Percentiles rank a stretch among this genome's conserved stretches.
Conservation (phyloP, 176 grass and related monocot genomes). For the Carex kokanica region DNA sequence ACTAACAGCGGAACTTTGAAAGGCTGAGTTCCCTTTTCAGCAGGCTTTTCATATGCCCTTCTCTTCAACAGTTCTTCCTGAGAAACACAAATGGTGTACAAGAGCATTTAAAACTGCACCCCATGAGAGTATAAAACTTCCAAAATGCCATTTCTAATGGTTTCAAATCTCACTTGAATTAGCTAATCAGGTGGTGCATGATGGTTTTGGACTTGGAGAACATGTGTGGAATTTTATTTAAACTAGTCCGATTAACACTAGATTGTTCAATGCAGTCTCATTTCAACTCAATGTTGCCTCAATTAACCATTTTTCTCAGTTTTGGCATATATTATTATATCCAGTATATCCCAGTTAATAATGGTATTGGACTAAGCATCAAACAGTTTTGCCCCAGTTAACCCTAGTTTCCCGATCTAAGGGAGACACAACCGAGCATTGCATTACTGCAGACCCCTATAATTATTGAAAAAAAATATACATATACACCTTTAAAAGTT, state of each 20-base stretch:
- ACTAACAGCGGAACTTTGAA: conserved; percentile 68
- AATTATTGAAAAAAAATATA: not conserved
- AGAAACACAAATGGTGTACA: not conserved
- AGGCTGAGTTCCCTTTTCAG: conserved; percentile 34
- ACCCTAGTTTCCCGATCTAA: not conserved
- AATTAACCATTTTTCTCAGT: not conserved
- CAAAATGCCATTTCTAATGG: not conserved
- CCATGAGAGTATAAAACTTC: not conserved
- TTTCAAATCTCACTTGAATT: not conserved
- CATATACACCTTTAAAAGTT: not conserved
- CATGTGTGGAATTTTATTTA: not conserved
- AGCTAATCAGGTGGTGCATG: not conserved
- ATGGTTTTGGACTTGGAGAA: not conserved
- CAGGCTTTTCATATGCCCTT: conserved; percentile 25
- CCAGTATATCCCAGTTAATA: not conserved
- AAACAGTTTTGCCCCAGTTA: not conserved
- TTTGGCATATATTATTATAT: not conserved
- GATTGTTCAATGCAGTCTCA: not conserved
- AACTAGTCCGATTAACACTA: not conserved
- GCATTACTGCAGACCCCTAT: not conserved
- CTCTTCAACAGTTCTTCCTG: conserved; percentile 88
- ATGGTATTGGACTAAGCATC: not conserved
- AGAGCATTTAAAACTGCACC: not conserved
- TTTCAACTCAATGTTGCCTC: not conserved
- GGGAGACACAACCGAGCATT: not conserved